Evolutionary conservation across 805 yeast species (phyloP).

Genomic region (Hanseniaspora osmophila): DNA sequence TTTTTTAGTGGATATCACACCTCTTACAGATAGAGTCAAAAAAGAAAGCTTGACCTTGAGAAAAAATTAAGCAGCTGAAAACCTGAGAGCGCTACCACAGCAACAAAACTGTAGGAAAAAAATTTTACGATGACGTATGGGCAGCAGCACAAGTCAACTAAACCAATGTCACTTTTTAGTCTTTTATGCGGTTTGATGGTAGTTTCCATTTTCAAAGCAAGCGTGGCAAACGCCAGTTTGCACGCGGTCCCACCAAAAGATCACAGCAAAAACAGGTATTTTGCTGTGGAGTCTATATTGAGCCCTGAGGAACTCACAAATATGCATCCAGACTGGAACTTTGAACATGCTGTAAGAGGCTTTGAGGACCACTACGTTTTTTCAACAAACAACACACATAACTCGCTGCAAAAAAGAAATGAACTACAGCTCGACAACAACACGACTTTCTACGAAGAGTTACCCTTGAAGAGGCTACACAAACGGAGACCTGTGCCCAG

Average conservation of each 20-base stretch:
- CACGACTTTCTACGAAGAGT: conserved; percentile 30
- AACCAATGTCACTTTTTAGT: neutral
- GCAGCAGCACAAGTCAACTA: no score
- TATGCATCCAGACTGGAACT: conserved; percentile 33
- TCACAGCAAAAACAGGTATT: conserved; percentile 39
- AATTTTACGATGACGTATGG: no score
- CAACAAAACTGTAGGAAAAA: no score
- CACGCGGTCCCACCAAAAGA: conserved; percentile 30
- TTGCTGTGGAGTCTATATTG: conserved; percentile 41
- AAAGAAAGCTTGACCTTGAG: no score
- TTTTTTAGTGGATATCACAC: no score
- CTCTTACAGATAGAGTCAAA: no score
- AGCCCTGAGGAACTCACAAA: conserved; percentile 25
- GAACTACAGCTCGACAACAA: conserved; percentile 7
- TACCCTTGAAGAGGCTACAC: conserved; percentile 38
- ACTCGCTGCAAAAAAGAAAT: conserved; percentile 6
- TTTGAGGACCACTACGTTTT: conserved; percentile 53
- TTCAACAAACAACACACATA: conserved; percentile 27
- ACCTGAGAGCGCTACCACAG: no score
- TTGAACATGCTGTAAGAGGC: conserved; percentile 53
- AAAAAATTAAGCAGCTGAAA: no score
- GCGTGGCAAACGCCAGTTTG: neutral
- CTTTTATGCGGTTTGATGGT: neutral
- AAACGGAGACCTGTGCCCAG: conserved; percentile 46
- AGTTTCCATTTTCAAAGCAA: neutral